Percentiles rank a stretch among this genome's conserved stretches.
Evolutionary conservation across 176 grass and related monocot species (phyloP).

Genomic region (Thalia dealbata): DNA sequence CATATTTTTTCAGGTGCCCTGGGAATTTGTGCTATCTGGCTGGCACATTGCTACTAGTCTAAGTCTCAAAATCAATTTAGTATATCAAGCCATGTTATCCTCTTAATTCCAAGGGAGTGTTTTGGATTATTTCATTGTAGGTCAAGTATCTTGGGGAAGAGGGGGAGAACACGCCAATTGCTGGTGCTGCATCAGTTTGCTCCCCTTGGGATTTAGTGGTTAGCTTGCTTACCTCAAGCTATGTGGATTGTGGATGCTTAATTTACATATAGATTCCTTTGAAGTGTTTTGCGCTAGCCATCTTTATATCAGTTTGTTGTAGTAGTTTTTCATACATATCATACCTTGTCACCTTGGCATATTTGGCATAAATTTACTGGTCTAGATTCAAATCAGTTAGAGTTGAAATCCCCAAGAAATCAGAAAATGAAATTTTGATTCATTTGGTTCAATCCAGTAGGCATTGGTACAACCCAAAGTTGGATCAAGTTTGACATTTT

Average conservation of each 20-base stretch:
- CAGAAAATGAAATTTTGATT: background rate
- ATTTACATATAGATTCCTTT: background rate
- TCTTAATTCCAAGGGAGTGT: background rate
- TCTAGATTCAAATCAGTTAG: background rate
- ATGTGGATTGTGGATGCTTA: background rate
- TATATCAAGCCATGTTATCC: background rate
- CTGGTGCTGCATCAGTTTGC: constrained; percentile 79
- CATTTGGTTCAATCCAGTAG: background rate
- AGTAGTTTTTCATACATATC: background rate
- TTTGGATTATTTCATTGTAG: constrained; percentile 24
- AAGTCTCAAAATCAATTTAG: background rate
- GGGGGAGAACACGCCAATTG: constrained; percentile 77
- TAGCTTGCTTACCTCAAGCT: constrained; percentile 16
- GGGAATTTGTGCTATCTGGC: background rate
- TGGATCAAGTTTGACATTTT: background rate
- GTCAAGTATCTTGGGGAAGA: constrained; percentile 99
- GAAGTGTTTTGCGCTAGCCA: background rate
- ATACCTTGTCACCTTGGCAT: too few relatives aligned
- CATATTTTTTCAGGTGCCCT: background rate
- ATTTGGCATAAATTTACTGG: background rate
- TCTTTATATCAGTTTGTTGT: background rate
- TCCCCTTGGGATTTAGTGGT: constrained; percentile 98
- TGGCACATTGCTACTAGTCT: background rate
- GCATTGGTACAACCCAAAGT: background rate
- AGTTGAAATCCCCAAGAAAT: background rate